Evolutionary conservation across 805 yeast genomes (phyloP), one percentile per base, ranked within the genome.

Genomic region (Cyberlindnera xishuangbannaensis): DNA sequence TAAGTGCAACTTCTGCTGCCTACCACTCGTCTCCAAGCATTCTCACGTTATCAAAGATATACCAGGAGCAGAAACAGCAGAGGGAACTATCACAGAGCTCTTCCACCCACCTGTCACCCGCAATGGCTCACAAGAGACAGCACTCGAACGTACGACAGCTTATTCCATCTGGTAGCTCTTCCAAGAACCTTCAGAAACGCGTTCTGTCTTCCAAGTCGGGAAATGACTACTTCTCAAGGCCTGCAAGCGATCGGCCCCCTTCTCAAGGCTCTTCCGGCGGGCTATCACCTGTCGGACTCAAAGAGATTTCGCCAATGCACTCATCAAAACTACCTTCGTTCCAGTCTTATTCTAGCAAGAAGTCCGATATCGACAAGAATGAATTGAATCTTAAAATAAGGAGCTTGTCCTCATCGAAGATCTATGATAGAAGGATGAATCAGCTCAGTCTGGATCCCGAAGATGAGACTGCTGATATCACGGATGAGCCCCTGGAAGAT

Each of bases 11-110:
- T 13, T 37, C 41, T 4, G 40, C 36, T 4, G 36, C 40, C 6
- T 31, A 28, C 15, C 36, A 31, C 24, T 50, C 55, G 6, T 33
- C 51, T 6, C 41, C 54, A 10, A 45, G 51, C 29, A 48, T 51
- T 6, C 37, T 47, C 32, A 50, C 55, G 12, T 32, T 51, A 27
- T 51, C 55, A 6, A 48, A 42, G 31, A 18, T 51, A 19, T 47
- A 50, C 31, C 43, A 47, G 16, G 49, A 37, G 20, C 44, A 39
- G 28, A 34, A 40, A 17, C 41, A 40, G 19, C 37, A 29, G 11
- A 11, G 11, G 22, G 10, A 19, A n/a, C n/a, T n/a, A n/a, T n/a
- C n/a, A n/a, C n/a, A n/a, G n/a, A 19, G 22, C 22, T 19, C 22
- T 8, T 19, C 22, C 10, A 11, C 10, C 8, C 8, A 19, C 22